Evolutionary conservation across 345 rosid genomes (phyloP).

Genomic region (Gossypium raimondii): DNA sequence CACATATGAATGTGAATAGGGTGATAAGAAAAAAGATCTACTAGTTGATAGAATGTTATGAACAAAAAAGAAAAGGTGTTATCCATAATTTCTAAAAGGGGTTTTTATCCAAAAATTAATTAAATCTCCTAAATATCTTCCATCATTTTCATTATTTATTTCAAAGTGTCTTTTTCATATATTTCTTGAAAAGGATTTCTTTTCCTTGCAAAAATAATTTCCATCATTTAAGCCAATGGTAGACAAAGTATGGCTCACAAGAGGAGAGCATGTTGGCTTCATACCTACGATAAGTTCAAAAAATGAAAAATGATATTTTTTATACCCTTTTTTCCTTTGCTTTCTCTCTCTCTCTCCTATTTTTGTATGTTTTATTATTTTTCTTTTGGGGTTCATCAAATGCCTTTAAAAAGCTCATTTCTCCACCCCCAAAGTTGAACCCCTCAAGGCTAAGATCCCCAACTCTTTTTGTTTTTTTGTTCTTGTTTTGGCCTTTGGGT

Average conservation of each 20-base stretch:
- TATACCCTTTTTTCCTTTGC: neutral
- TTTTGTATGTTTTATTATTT: neutral
- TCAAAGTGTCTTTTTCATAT: neutral
- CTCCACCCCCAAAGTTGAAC: conserved; percentile 19
- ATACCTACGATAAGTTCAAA: conserved; percentile 2
- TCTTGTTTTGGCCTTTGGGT: neutral
- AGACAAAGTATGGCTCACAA: neutral
- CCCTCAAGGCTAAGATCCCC: conserved; percentile 8
- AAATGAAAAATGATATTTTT: neutral
- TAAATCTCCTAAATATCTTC: conserved; percentile 11
- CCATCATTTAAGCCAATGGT: neutral
- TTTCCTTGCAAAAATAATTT: neutral
- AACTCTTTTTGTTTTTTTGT: neutral
- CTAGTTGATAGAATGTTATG: neutral
- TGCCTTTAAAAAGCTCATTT: conserved; percentile 38
- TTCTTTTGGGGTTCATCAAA: conserved; percentile 5
- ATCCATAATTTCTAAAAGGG: neutral
- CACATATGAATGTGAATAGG: neutral
- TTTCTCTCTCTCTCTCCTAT: neutral
- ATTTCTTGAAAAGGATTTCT: neutral
- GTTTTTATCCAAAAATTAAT: neutral
- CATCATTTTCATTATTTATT: conserved; percentile 12
- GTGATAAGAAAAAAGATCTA: neutral
- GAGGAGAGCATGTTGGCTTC: conserved; percentile 3
- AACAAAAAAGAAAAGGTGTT: neutral